Evolutionary conservation across 1,284 basidiomycete species (phyloP).

Genomic region (Singerocomus inundabilis): DNA sequence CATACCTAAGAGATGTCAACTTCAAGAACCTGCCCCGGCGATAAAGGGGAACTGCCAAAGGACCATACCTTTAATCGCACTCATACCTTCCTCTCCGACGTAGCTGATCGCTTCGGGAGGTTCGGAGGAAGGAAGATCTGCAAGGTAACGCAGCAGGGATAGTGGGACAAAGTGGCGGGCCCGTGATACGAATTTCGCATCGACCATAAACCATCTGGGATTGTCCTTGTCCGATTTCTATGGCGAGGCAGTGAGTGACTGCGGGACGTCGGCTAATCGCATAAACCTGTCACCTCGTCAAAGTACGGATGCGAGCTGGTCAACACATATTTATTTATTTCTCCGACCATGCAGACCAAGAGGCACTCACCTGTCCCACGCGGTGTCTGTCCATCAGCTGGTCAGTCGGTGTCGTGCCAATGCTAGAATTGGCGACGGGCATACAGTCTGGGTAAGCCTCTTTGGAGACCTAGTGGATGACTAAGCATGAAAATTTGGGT

Average conservation of each 20-base stretch:
- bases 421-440: slow-evolving; percentile 29
- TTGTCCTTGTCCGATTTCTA: slow-evolving; percentile 74
- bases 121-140: slow-evolving; percentile 33
- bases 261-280: background rate
- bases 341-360: background rate
- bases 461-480: slow-evolving; percentile 57
- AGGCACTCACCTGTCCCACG: slow-evolving; percentile 75
- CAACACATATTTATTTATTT: background rate
- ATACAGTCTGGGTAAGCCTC: slow-evolving; percentile 89
- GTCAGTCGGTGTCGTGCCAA: slow-evolving; percentile 14
- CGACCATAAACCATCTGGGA: slow-evolving; percentile 95
- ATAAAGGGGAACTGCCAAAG: slow-evolving; percentile 1
- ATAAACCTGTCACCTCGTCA: slow-evolving; percentile 57
- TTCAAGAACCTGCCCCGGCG: slow-evolving; percentile 1
- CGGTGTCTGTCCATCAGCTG: slow-evolving; percentile 60
- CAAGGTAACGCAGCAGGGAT: slow-evolving; percentile 69
- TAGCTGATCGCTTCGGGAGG: slow-evolving; percentile 60
- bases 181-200: slow-evolving; percentile 70
- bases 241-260: slow-evolving; percentile 4
- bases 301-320: slow-evolving; percentile 81
- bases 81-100: slow-evolving; percentile 58
- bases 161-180: slow-evolving; percentile 79
- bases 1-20: slow-evolving; percentile 52
- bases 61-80: slow-evolving; percentile 57
- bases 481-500: slow-evolving; percentile 3